These are phyloP conservation scores for Psidium guajava DNA, from an alignment of 345 rosid genomes.

Conservation along the genomic window DNA sequence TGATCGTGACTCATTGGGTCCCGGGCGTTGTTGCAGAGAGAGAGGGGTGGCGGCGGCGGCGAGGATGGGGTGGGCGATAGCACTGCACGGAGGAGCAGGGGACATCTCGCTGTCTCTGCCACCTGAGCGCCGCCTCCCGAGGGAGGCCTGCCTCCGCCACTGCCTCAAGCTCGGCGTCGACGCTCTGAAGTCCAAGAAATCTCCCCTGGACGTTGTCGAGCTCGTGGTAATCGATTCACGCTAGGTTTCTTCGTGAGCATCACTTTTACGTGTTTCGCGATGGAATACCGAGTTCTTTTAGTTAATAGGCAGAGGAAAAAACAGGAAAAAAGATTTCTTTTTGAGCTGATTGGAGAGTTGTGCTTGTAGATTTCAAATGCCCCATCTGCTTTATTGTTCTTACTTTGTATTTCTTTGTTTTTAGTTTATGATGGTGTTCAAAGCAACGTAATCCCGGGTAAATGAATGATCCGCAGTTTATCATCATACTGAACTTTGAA, in stretches of 20 bases:
- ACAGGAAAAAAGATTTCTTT: not conserved
- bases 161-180: slow-evolving; percentile 75
- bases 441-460: not conserved
- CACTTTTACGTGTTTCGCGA: not conserved
- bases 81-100: slow-evolving; percentile 90
- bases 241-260: not conserved
- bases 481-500: not conserved
- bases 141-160: slow-evolving; percentile 74
- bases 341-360: not conserved
- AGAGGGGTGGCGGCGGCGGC: not conserved
- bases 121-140: slow-evolving; percentile 53
- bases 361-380: not conserved
- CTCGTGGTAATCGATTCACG: slow-evolving; percentile 53
- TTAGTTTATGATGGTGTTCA: not conserved
- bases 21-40: not conserved
- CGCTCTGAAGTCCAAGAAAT: slow-evolving; percentile 54
- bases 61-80: slow-evolving; percentile 85
- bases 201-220: slow-evolving; percentile 80
- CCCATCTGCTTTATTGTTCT: not conserved
- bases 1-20: not conserved
- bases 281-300: not conserved
- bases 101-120: slow-evolving; percentile 42
- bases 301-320: not conserved
- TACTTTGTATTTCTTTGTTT: not conserved
- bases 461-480: not conserved